Conservation (phyloP, 2,329 filamentous ascomycete genomes). For the Microdochium nivale region DNA sequence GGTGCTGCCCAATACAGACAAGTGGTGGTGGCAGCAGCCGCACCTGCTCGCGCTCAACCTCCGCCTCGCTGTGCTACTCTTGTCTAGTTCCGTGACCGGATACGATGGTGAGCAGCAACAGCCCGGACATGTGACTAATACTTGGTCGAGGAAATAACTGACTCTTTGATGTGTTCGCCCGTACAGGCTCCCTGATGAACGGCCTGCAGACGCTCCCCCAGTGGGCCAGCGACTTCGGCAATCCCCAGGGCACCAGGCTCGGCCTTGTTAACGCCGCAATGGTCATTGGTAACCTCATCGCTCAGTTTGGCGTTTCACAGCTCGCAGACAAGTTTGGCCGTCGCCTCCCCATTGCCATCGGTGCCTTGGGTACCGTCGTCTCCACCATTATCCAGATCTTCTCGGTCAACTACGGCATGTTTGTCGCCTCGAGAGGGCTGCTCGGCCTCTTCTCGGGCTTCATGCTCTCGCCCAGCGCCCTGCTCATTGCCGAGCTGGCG, state of each 20-base stretch:
- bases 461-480: conserved; percentile 11
- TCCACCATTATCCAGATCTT: conserved; percentile 16
- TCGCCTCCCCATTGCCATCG: conserved; percentile 18
- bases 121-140: neutral
- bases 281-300: conserved; percentile 20
- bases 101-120: conserved; percentile 27
- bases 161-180: neutral
- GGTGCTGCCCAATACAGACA: conserved; percentile 28
- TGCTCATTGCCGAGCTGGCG: conserved; percentile 13
- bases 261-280: conserved; percentile 17
- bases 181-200: conserved; percentile 24
- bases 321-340: conserved; percentile 24
- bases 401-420: conserved; percentile 5
- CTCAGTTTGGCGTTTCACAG: conserved; percentile 15
- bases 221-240: conserved; percentile 24
- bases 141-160: neutral
- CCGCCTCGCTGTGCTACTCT: conserved; percentile 30
- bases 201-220: conserved; percentile 22
- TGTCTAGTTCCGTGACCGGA: conserved; percentile 28
- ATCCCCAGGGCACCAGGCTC: conserved; percentile 13
- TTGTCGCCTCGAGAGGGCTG: conserved; percentile 12
- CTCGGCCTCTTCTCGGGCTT: conserved; percentile 11
- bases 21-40: conserved; percentile 31
- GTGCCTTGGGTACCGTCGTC: conserved; percentile 16
- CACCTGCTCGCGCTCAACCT: conserved; percentile 35